Evolutionary conservation across 139 green algal genomes (phyloP), one percentile per base, ranked within the genome.

Genomic region (Picochlorum sp.): DNA sequence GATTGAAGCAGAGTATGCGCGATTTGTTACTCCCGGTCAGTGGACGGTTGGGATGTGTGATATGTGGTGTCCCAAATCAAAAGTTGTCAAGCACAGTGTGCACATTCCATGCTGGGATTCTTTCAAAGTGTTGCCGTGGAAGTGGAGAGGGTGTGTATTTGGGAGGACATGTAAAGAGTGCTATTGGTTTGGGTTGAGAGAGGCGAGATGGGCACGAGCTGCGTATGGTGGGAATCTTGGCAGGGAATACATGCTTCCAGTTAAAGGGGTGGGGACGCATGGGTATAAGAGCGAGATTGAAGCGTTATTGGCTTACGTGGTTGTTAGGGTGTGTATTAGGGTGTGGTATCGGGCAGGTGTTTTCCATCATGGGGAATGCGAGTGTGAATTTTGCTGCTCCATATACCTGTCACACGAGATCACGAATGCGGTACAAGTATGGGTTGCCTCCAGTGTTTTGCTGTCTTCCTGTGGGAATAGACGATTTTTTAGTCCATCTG

Each of bases 401-500:
- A 16, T 81, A 72, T 61, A 62, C 20, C 4, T 81, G 74, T 60
- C 74, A 81, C 7, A 61, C 74, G 0, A 58, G 74, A 3, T 61
- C 76, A 72, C 67, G 67, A 34, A 57, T 81, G 38, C 30, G 74
- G 9, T 56, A 70, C 38, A 54, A 45, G 16, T 81, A 76, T 60
- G 62, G 69, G 4, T 61, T 81, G 61, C 74, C 74, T 3, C 49
- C 71, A 15, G 44, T 68, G 2, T 74, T 74, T 57, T 37, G n/a
- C n/a, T n/a, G 71, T 21, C 26, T 74, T 37, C 71, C 71, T 1
- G 54, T 70, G 0, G 74, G 74, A 18, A 47, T 81, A 10, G 74
- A 81, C 38, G 74, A 81, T 62, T 81, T 55, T 65, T 23, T 71
- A 23, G 63, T 69, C 1, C 74, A 81, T 65, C 79, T 79, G 32